Evolutionary conservation across 768 basidiomycete species (phyloP), one percentile per base, ranked within the genome.

Genomic region (Pluteus cervinus): DNA sequence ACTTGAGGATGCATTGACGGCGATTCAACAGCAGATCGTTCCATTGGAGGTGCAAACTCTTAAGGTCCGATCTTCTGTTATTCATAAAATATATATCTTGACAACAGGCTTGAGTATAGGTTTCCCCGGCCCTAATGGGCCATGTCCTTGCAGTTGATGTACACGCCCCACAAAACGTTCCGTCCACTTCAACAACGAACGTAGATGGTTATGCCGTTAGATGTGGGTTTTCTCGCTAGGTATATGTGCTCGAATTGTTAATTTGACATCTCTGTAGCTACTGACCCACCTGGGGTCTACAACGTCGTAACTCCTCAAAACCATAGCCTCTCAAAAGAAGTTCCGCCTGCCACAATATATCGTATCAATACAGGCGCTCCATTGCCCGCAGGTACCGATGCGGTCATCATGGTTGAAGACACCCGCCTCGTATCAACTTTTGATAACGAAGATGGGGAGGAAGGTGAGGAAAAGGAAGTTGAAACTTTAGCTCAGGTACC

Each of bases 321-420:
- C 0, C 78, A 81, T 16, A 42, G 54, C 0, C 64, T 76, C 7
- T 52, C 62, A 14, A 58, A 75, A 25, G 55, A 66, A 9, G 51
- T 85, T 3, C 73, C 77, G 2, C 41, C 50, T 1, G 74, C 69
- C 4, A 57, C 58, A 12, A 68, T 87, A 24, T 86, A 77, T 55
- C 80, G 90, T 29, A 75, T 94, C 56, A 92, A 91, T 59, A 94
- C 90, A 1, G 90, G 90, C 5, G 83, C 75, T 0, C 85, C 87
- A 0, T 62, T 94, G 2, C 90, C 90, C 2, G 54, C 60, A 0
- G 88, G 85, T 4, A 58, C 81, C 5, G 81, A 92, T 52, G 64
- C 86, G 0, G 81, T 91, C 2, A 80, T 94, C 56, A 93, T 92
- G 89, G 90, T 94, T 14, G 90, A 94, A 60, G 90, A 93, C 54